Conservation (phyloP, 352 stramenopile species). For the Pythium aquatile region DNA sequence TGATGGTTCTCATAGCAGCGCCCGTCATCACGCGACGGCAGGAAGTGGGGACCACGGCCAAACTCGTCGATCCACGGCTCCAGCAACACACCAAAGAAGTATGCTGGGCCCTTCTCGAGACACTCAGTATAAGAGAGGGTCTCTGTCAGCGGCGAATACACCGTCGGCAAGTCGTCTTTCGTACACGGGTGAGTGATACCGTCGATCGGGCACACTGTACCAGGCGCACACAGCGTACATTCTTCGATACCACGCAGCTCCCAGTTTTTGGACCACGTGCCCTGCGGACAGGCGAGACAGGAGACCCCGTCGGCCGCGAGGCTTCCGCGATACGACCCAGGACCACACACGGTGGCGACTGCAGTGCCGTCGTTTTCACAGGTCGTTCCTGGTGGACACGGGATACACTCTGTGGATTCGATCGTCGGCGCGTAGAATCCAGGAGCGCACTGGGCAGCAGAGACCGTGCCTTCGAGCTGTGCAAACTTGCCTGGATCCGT, state of each 20-base stretch:
- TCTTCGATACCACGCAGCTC: conserved; percentile 93
- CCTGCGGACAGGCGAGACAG: conserved; percentile 90
- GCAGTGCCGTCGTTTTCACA: conserved; percentile 90
- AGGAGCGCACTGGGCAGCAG: conserved; percentile 90
- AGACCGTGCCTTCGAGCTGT: conserved; percentile 89
- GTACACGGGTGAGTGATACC: conserved; percentile 94
- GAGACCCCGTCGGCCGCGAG: conserved; percentile 85
- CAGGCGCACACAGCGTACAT: conserved; percentile 91
- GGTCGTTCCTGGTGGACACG: conserved; percentile 90
- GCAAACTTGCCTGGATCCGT: conserved; percentile 91
- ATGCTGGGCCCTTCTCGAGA: conserved; percentile 74
- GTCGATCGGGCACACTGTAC: conserved; percentile 92
- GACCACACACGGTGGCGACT: conserved; percentile 88
- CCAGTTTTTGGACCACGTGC: conserved; percentile 99
- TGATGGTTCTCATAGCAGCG: conserved; percentile 95
- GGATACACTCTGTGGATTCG: conserved; percentile 90
- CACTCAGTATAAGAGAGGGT: conserved; percentile 89
- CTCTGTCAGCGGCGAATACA: conserved; percentile 84
- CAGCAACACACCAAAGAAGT: conserved; percentile 94
- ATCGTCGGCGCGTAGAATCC: conserved; percentile 97
- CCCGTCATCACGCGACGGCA: conserved; percentile 61
- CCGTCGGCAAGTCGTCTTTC: conserved; percentile 89
- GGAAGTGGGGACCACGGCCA: conserved; percentile 90
- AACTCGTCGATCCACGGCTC: conserved; percentile 95
- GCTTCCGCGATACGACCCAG: conserved; percentile 91